A percentile compares a stretch with the other conserved stretches of the same genome.
Conservation (phyloP, 768 basidiomycete species). For the Amanita exitialis region DNA sequence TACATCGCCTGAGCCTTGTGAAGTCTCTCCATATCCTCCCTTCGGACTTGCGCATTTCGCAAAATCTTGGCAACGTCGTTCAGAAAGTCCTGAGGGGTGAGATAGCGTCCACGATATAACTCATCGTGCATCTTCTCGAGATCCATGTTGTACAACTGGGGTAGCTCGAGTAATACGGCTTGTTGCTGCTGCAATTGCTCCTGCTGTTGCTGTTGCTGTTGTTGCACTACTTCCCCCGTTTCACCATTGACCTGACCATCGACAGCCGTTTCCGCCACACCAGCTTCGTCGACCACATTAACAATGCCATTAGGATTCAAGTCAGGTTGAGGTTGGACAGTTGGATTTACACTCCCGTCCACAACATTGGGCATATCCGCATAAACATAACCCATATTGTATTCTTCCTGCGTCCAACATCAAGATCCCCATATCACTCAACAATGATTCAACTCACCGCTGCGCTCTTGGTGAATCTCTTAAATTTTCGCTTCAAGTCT, state of each 20-base stretch:
- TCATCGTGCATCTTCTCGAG: constrained; percentile 84
- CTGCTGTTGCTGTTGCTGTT: constrained; percentile 27
- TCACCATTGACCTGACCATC: constrained; percentile 32
- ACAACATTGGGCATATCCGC: neutral
- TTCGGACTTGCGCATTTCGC: constrained; percentile 54
- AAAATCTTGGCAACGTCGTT: constrained; percentile 75
- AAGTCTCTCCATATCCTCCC: constrained; percentile 65
- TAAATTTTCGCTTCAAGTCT: constrained; percentile 88
- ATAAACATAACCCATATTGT: constrained; percentile 36
- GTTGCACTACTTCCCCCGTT: constrained; percentile 13
- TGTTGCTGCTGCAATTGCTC: constrained; percentile 9
- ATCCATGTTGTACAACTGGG: constrained; percentile 75
- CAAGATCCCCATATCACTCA: neutral
- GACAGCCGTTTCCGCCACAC: constrained; percentile 18
- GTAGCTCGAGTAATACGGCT: constrained; percentile 11
- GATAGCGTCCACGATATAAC: constrained; percentile 77
- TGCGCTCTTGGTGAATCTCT: constrained; percentile 77
- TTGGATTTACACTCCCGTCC: constrained; percentile 7
- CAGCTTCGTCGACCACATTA: constrained; percentile 32
- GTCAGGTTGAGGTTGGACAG: neutral
- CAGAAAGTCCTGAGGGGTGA: constrained; percentile 83
- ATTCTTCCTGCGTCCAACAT: constrained; percentile 55
- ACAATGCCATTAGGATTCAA: constrained; percentile 27
- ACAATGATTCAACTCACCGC: constrained; percentile 36
- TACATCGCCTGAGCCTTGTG: constrained; percentile 85